phyloP scores from a whole-genome alignment of 2,329 filamentous ascomycete species.

The Phialocephala subalpina region DNA sequence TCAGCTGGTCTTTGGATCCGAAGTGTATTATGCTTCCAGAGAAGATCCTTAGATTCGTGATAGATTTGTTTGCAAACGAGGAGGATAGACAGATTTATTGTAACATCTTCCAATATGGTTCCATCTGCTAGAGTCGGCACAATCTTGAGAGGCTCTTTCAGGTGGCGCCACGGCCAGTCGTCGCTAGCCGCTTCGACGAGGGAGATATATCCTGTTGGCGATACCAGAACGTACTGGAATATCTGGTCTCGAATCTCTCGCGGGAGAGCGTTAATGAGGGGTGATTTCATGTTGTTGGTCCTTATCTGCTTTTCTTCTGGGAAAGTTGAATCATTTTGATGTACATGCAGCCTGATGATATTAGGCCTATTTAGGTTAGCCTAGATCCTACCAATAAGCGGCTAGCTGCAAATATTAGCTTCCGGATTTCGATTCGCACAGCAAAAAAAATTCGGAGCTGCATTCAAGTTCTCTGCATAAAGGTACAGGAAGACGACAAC shows the following conservation, averaged over 20 bases:
- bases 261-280: slow-evolving; percentile 6
- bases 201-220: slow-evolving; percentile 6
- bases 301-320: neutral
- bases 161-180: slow-evolving; percentile 6
- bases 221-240: slow-evolving; percentile 12
- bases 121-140: neutral
- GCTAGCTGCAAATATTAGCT: neutral
- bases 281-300: neutral
- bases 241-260: slow-evolving; percentile 19
- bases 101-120: neutral
- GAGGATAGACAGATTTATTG: slow-evolving; percentile 13
- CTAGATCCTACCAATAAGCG: neutral
- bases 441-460: slow-evolving; percentile 15
- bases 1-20: neutral
- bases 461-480: slow-evolving; percentile 7
- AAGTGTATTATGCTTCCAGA: slow-evolving; percentile 12
- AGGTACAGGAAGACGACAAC: neutral
- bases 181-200: neutral
- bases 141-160: slow-evolving; percentile 5
- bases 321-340: neutral
- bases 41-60: slow-evolving; percentile 9
- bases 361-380: neutral
- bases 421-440: slow-evolving; percentile 8
- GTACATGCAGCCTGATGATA: neutral
- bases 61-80: slow-evolving; percentile 21